These are phyloP conservation scores for Phytophthora rubi DNA, from an alignment of 352 stramenopile species.

Conservation along the genomic window DNA sequence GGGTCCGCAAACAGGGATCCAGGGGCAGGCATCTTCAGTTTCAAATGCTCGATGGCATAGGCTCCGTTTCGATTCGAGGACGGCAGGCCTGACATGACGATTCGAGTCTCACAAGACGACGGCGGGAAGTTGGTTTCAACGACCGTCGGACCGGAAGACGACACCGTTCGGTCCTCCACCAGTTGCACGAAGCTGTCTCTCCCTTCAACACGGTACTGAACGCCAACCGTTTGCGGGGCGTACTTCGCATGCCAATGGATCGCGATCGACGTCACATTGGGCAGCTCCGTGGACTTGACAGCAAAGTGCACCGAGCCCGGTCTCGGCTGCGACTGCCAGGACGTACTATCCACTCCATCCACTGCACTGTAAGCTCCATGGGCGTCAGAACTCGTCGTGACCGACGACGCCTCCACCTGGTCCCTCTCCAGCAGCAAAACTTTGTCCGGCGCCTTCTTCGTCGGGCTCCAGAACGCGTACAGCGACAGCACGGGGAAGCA, in stretches of 20 bases:
- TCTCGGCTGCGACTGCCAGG: conserved; percentile 73
- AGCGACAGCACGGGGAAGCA: conserved; percentile 81
- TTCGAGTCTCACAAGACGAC: conserved; percentile 53
- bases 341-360: conserved; percentile 63
- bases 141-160: conserved; percentile 32
- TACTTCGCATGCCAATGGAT: conserved; percentile 80
- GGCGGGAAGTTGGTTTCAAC: conserved; percentile 54
- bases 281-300: conserved; percentile 46
- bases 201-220: conserved; percentile 59
- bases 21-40: conserved; percentile 60
- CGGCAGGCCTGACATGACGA: conserved; percentile 73
- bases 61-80: conserved; percentile 66
- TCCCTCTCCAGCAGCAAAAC: conserved; percentile 47
- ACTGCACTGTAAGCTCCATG: conserved; percentile 60
- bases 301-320: conserved; percentile 60
- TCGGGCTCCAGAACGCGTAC: conserved; percentile 87
- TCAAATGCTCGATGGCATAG: conserved; percentile 75
- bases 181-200: conserved; percentile 53
- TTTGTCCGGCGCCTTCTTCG: conserved; percentile 67
- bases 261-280: conserved; percentile 61
- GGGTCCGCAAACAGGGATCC: conserved; percentile 73
- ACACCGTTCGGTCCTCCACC: conserved; percentile 32
- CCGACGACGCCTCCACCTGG: conserved; percentile 65
- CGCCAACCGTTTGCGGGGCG: conserved; percentile 54
- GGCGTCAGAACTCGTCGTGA: conserved; percentile 49